Evolutionary conservation across 1,284 basidiomycete genomes (phyloP).

Genomic region (Apiotrichum siamense): DNA sequence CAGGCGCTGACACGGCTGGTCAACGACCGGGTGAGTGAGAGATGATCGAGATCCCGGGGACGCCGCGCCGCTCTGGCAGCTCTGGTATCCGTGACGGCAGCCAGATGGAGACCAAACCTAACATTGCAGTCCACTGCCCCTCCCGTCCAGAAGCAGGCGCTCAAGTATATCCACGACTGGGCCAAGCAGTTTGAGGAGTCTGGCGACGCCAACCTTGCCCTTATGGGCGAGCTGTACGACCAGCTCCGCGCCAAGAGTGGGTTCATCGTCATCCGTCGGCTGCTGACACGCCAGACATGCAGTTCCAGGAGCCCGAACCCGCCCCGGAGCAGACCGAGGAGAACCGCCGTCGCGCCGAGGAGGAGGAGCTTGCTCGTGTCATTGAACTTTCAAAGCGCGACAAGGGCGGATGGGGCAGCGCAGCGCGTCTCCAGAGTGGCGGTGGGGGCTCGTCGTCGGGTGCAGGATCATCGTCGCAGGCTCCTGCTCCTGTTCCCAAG

Average conservation of each 20-base stretch:
- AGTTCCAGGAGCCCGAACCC: slow-evolving; percentile 62
- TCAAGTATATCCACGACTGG: slow-evolving; percentile 77
- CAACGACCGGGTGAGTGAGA: slow-evolving; percentile 69
- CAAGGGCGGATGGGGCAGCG: slow-evolving; percentile 57
- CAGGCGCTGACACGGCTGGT: slow-evolving; percentile 78
- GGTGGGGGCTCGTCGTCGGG: slow-evolving; percentile 11
- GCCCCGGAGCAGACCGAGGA: slow-evolving; percentile 53
- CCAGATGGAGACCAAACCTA: too few relatives aligned
- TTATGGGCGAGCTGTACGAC: slow-evolving; percentile 88
- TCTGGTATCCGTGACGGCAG: too few relatives aligned
- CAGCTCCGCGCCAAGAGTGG: slow-evolving; percentile 73
- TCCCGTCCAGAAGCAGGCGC: slow-evolving; percentile 71
- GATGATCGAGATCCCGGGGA: too few relatives aligned
- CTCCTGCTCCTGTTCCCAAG: slow-evolving; percentile 4
- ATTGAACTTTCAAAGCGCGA: slow-evolving; percentile 83
- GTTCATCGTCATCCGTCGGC: slow-evolving; percentile 20
- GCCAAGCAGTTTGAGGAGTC: slow-evolving; percentile 67
- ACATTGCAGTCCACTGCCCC: slow-evolving; percentile 86
- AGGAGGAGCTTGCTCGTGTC: slow-evolving; percentile 85
- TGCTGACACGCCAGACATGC: slow-evolving; percentile 24
- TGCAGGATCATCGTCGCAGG: slow-evolving; percentile 38
- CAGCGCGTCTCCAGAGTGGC: slow-evolving; percentile 36
- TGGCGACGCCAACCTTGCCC: slow-evolving; percentile 66
- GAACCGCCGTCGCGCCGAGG: slow-evolving; percentile 65
- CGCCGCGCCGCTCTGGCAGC: too few relatives aligned